Base-by-base conservation (phyloP, 805 yeast genomes). In the Candida chilensis region DNA sequence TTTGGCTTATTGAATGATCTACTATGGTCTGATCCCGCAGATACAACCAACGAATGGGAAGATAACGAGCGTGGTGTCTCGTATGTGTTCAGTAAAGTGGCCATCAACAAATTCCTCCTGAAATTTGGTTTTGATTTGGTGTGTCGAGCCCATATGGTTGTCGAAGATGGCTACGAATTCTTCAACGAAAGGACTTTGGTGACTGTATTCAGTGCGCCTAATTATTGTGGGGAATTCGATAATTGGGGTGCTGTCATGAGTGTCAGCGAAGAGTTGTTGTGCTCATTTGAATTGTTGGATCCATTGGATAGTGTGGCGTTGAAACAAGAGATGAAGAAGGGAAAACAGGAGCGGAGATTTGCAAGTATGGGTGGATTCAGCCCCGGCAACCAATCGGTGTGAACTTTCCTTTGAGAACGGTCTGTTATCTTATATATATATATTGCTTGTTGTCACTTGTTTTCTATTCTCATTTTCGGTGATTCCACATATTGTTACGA, bases 201-300 rank as follows among this genome's bases (percentile, higher is more conserved):
- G 16, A 78, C 87, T 0, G 85, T 78, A 15, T 78, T 78, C 46
- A 67, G 77, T 31, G 87, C 87, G 3, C 87, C 86, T 8, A 78
- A 78, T 50, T 78, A 78, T 49, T 78, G 86, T 45, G 86, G 87
- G n/a, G 87, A 78, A 52, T 78, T 78, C 46, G 85, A 87, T 51
- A 86, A 86, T 46, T 86, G 95, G 95, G 96, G 95, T 16, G 98
- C 98, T 2, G 96, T 90, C 4, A 90, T 90, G 97, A 78, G 94
- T 43, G 97, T 90, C 11, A 74, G 85, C 38, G 96, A 90, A 39
- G 96, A 90, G 44, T 65, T 90, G 40, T 62, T 92, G 34, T 90
- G 98, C 55, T 80, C 92, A 37, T 90, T 90, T 55, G 98, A 90
- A 54, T 68, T 90, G 32, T 64, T 90, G 35, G 96, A 92, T 56